Percentiles rank a stretch among this genome's conserved stretches.
phyloP scores from a whole-genome alignment of 768 basidiomycete genomes.

The Suillus placidus region DNA sequence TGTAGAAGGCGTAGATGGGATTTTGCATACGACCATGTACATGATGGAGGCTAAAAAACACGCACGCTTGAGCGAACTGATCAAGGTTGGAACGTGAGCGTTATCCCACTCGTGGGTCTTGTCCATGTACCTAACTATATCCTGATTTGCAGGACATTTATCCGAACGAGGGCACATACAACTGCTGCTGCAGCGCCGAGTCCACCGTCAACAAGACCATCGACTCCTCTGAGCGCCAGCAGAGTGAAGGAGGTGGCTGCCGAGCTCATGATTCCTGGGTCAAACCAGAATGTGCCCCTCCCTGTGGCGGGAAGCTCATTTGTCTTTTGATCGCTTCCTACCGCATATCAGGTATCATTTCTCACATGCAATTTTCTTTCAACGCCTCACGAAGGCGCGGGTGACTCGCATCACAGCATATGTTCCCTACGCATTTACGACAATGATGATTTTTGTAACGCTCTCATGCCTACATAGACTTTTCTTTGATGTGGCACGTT shows the following conservation, averaged over 20 bases:
- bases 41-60: conserved; percentile 59
- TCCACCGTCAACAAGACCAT: conserved; percentile 12
- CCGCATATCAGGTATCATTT: background rate
- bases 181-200: conserved; percentile 25
- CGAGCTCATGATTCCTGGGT: conserved; percentile 15
- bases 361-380: background rate
- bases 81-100: conserved; percentile 55
- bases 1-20: conserved; percentile 31
- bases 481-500: background rate
- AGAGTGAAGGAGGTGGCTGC: conserved; percentile 73
- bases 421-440: background rate
- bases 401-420: background rate
- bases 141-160: conserved; percentile 28
- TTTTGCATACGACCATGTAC: conserved; percentile 55
- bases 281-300: background rate
- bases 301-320: background rate
- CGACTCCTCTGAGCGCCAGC: conserved; percentile 51
- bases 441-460: background rate
- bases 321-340: background rate
- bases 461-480: background rate
- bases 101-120: conserved; percentile 15
- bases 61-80: conserved; percentile 52
- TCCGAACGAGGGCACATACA: conserved; percentile 42
- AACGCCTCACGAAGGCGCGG: background rate
- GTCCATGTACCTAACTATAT: conserved; percentile 5